phyloP scores from a whole-genome alignment of 345 rosid genomes.

The Raphanus raphanistrum region DNA sequence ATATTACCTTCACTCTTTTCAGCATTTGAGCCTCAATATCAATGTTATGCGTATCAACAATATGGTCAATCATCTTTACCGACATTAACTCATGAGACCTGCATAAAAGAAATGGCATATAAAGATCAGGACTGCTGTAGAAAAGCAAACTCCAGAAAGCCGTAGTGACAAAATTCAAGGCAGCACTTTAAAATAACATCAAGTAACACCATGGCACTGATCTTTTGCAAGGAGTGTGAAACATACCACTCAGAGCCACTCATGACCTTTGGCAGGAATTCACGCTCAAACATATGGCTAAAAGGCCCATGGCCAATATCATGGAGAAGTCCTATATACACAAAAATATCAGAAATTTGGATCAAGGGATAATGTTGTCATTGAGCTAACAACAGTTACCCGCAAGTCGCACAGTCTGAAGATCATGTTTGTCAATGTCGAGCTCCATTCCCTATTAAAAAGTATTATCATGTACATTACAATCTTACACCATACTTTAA shows the following conservation, averaged over 20 bases:
- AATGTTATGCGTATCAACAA: constrained; percentile 77
- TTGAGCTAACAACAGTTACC: constrained; percentile 46
- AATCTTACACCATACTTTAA: background rate
- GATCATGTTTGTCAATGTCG: constrained; percentile 70
- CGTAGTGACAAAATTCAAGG: background rate
- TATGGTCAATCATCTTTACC: constrained; percentile 67
- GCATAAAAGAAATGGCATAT: constrained; percentile 22
- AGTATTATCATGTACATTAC: constrained; percentile 11
- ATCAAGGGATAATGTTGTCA: constrained; percentile 1
- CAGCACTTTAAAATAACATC: background rate
- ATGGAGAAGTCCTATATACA: constrained; percentile 76
- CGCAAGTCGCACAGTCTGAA: constrained; percentile 88
- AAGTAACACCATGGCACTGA: constrained; percentile 12
- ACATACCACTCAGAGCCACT: constrained; percentile 58
- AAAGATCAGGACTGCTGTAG: constrained; percentile 8
- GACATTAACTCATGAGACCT: constrained; percentile 97
- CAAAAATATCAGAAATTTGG: constrained; percentile 16
- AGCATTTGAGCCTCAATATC: constrained; percentile 80
- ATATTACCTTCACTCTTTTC: constrained; percentile 68
- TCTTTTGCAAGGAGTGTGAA: constrained; percentile 21
- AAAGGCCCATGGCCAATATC: constrained; percentile 98
- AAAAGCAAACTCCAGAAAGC: constrained; percentile 10
- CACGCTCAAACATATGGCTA: constrained; percentile 89
- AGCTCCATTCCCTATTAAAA: constrained; percentile 70
- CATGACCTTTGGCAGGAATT: constrained; percentile 75